A percentile compares a stretch with the other conserved stretches of the same genome.
phyloP scores from a whole-genome alignment of 2,329 filamentous ascomycete species.

The Aspergillaceae sp. region DNA sequence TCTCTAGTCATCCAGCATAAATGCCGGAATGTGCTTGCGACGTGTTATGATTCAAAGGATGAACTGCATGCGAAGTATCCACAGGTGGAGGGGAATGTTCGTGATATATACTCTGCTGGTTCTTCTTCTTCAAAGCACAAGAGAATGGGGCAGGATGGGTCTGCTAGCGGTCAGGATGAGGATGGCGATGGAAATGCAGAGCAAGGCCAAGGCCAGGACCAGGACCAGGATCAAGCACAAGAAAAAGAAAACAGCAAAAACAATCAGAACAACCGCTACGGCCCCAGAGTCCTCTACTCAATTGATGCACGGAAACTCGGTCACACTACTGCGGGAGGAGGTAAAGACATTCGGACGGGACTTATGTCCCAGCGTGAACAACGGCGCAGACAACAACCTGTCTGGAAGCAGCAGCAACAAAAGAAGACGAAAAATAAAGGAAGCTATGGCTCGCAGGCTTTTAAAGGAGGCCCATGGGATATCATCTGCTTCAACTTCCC shows the following conservation, averaged over 20 bases:
- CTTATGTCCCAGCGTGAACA: constrained; percentile 21
- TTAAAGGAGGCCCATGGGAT: constrained; percentile 50
- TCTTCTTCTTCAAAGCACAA: neutral
- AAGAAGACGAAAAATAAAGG: neutral
- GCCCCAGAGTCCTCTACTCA: constrained; percentile 31
- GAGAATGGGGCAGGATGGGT: neutral
- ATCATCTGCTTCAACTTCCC: constrained; percentile 93
- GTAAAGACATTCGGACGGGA: constrained; percentile 38
- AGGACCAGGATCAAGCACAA: neutral
- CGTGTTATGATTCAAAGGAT: constrained; percentile 38
- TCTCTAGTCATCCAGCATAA: constrained; percentile 35
- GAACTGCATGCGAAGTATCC: constrained; percentile 64
- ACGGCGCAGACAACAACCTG: constrained; percentile 17
- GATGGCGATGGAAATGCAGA: neutral
- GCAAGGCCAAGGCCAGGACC: constrained; percentile 6
- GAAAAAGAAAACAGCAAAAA: constrained; percentile 3
- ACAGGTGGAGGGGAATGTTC: constrained; percentile 53
- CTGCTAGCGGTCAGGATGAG: neutral
- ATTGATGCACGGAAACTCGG: constrained; percentile 39
- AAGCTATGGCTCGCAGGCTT: neutral
- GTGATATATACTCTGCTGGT: constrained; percentile 26
- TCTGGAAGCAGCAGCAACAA: constrained; percentile 13
- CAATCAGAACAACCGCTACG: constrained; percentile 2
- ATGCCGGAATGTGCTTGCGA: constrained; percentile 34
- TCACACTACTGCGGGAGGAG: constrained; percentile 24